Evolutionary conservation across 2,329 filamentous ascomycete genomes (phyloP).

Genomic region (Colletotrichum zoysiae): DNA sequence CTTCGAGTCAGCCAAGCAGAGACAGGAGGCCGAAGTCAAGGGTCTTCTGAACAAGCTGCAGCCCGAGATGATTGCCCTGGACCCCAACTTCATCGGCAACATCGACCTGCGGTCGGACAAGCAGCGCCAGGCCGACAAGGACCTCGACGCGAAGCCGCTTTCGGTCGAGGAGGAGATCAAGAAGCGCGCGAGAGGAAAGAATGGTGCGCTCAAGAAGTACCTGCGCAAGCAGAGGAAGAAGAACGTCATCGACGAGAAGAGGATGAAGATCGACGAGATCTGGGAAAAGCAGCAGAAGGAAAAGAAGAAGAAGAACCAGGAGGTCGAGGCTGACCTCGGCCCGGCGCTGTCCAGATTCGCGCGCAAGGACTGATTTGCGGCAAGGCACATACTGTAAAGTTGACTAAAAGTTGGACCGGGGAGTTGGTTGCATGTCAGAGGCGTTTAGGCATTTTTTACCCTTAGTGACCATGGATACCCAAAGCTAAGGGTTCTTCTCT

Average conservation of each 20-base stretch:
- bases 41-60: slow-evolving; percentile 92
- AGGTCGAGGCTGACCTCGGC: slow-evolving; percentile 80
- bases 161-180: slow-evolving; percentile 72
- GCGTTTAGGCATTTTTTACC: slow-evolving; percentile 42
- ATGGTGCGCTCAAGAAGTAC: slow-evolving; percentile 88
- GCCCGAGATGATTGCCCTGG: slow-evolving; percentile 95
- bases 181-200: slow-evolving; percentile 89
- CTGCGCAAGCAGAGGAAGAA: slow-evolving; percentile 90
- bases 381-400: not conserved
- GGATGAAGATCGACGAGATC: slow-evolving; percentile 86
- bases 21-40: slow-evolving; percentile 93
- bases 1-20: slow-evolving; percentile 92
- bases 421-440: slow-evolving; percentile 43
- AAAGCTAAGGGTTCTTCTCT: slow-evolving; percentile 30
- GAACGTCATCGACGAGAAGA: slow-evolving; percentile 97
- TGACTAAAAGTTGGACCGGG: slow-evolving; percentile 34
- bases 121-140: slow-evolving; percentile 80
- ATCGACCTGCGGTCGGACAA: slow-evolving; percentile 85
- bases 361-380: slow-evolving; percentile 68
- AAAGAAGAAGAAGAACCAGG: slow-evolving; percentile 71
- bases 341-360: slow-evolving; percentile 90
- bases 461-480: slow-evolving; percentile 43
- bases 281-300: slow-evolving; percentile 78
- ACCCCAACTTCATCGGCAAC: slow-evolving; percentile 91
- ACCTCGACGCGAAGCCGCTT: slow-evolving; percentile 78